Base-by-base conservation (phyloP, 768 basidiomycete species). In the Mycena vulgaris region DNA sequence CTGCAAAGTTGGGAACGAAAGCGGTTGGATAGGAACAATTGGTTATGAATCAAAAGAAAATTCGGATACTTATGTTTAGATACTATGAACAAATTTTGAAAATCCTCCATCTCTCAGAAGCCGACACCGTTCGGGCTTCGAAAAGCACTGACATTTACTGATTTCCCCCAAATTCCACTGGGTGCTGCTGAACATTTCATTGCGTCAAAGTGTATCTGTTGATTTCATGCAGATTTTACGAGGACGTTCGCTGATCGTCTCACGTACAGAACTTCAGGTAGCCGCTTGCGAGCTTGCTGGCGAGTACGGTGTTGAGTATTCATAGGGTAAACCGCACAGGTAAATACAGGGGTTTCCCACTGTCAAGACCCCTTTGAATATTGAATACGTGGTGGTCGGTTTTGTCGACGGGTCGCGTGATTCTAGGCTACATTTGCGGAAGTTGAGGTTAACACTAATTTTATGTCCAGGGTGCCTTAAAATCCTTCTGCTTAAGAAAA, bases 31-130 rank as follows among this genome's bases (percentile, higher is more conserved):
- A 31, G 58, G 58, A 37, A 37, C 35, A 37, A 37, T 37, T 37
- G 35, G 35, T 37, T 37, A 37, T 37, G 35, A 37, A 37, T 37
- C 35, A n/a, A n/a, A 37, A 37, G 35, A 14, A 59, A 42, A 59
- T 59, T 45, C 30, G 39, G 58, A 59, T 59, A 61, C 58, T 33
- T 48, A 33, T 49, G 47, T 48, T 58, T 30, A 45, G 58, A 42
- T 33, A 33, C 40, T 59, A 31, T 59, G 42, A 45, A 31, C 42
- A 14, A 59, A 17, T 59, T 59, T 59, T 59, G 39, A 31, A 45
- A 45, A 58, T n/a, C 28, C 28, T 59, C 58, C 21, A 59, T 59
- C 57, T 42, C 30, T 45, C 28, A 59, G 58, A 59, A 59, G 58
- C 42, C 28, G 33, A 3, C 51, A 52, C 45, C n/a, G 45, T 47